These are phyloP conservation scores for Malus hybrid DNA, from an alignment of 331 rosid genomes.

Conservation along the genomic window DNA sequence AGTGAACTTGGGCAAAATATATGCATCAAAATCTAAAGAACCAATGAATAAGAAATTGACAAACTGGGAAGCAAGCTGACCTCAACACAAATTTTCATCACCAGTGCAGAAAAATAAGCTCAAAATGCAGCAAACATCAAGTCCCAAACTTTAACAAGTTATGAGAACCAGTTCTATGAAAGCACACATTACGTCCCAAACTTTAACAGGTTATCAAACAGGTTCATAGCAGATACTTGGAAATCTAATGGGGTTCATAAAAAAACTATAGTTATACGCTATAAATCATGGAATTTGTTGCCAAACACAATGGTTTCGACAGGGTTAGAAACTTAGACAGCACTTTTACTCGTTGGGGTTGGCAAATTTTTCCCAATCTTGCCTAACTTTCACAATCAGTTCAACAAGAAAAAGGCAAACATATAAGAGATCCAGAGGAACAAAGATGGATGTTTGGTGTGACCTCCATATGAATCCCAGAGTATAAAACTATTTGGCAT, in stretches of 20 bases:
- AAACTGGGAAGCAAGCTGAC: too few species aligned
- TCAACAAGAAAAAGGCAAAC: neutral
- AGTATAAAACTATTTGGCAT: neutral
- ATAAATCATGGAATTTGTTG: neutral
- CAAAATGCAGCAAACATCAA: too few species aligned
- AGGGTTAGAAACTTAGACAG: neutral
- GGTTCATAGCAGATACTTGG: neutral
- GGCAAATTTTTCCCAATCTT: neutral
- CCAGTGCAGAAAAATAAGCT: too few species aligned
- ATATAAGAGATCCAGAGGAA: slow-evolving; percentile 38
- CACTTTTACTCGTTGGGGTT: neutral
- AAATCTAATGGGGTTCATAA: neutral
- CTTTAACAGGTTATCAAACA: neutral
- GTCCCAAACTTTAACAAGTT: too few species aligned
- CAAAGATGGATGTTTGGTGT: slow-evolving; percentile 29
- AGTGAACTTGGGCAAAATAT: too few species aligned
- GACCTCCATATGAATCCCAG: slow-evolving; percentile 29
- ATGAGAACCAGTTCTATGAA: neutral
- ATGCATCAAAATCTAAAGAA: too few species aligned
- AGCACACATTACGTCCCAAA: neutral
- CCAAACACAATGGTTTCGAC: neutral
- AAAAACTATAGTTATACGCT: neutral
- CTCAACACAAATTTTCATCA: too few species aligned
- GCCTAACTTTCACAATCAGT: neutral
- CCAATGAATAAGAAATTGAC: too few species aligned